Evolutionary conservation across 257 asterid species (phyloP).

Genomic region (Capsicum chinense): DNA sequence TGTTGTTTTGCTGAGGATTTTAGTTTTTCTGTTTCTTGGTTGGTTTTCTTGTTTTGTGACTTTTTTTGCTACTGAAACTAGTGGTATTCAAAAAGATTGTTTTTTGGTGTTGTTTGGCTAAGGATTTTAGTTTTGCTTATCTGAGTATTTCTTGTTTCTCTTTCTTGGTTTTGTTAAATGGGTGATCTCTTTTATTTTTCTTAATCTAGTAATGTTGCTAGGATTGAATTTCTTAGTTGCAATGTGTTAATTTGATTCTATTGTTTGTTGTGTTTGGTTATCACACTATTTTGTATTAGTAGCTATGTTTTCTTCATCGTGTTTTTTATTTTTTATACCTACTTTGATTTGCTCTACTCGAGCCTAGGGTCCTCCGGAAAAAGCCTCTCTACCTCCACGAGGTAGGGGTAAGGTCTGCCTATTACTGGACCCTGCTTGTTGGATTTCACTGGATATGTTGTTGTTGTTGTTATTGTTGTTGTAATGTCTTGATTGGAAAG

Average conservation of each 20-base stretch:
- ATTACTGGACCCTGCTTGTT: too few species aligned
- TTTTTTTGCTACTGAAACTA: constrained; percentile 47
- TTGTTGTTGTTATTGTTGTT: neutral
- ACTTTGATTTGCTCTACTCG: too few species aligned
- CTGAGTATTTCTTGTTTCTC: neutral
- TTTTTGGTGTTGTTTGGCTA: constrained; percentile 29
- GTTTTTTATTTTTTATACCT: too few species aligned
- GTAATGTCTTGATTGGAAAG: constrained; percentile 1
- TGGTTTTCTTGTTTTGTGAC: constrained; percentile 40
- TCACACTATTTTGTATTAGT: too few species aligned
- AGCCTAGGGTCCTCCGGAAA: too few species aligned
- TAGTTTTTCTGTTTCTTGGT: constrained; percentile 25
- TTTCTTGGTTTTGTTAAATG: constrained; percentile 38
- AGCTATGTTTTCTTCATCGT: too few species aligned
- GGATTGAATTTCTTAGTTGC: constrained; percentile 27
- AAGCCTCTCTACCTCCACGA: too few species aligned
- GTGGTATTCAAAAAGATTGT: constrained; percentile 32
- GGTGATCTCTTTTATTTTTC: constrained; percentile 45
- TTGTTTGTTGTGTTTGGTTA: too few species aligned
- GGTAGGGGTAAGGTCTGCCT: too few species aligned
- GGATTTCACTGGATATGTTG: too few species aligned
- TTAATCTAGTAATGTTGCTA: neutral
- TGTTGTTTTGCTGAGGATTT: constrained; percentile 27
- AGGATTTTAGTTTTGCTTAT: constrained; percentile 20
- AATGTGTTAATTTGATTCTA: neutral